A percentile compares a stretch with the other conserved stretches of the same genome.
These are phyloP conservation scores for Penicillium sp. DNA, from an alignment of 2,329 filamentous ascomycete genomes.

Conservation along the genomic window DNA sequence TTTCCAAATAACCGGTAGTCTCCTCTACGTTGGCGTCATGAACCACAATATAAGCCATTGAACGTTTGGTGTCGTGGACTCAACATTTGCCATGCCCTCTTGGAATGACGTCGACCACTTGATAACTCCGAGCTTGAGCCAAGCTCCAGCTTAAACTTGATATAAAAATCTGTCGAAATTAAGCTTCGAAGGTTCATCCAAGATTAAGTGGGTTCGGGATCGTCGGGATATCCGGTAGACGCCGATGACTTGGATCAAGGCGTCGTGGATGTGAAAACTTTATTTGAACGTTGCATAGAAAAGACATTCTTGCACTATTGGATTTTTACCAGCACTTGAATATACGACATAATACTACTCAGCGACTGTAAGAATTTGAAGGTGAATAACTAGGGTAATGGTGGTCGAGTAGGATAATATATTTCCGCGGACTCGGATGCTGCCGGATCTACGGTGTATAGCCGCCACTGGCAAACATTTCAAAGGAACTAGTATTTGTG, in stretches of 20 bases:
- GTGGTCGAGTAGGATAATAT: neutral
- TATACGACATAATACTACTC: too few species aligned
- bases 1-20: neutral
- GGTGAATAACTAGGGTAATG: neutral
- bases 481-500: too few species aligned
- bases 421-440: neutral
- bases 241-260: neutral
- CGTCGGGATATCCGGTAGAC: neutral
- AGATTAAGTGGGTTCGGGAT: neutral
- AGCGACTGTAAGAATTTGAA: neutral
- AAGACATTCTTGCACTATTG: neutral
- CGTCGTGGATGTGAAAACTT: slow-evolving; percentile 1
- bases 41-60: neutral
- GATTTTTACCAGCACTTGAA: accelerated
- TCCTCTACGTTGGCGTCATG: slow-evolving; percentile 3
- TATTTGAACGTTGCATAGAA: neutral
- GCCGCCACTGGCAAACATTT: too few species aligned
- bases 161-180: neutral
- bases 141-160: neutral
- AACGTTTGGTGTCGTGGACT: neutral
- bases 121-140: too few species aligned
- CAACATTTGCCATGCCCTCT: neutral
- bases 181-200: neutral
- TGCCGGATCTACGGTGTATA: neutral
- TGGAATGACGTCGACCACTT: slow-evolving; percentile 6